Conservation (phyloP, 371 early-diverging fungal genomes). For the Parasitella parasitica region DNA sequence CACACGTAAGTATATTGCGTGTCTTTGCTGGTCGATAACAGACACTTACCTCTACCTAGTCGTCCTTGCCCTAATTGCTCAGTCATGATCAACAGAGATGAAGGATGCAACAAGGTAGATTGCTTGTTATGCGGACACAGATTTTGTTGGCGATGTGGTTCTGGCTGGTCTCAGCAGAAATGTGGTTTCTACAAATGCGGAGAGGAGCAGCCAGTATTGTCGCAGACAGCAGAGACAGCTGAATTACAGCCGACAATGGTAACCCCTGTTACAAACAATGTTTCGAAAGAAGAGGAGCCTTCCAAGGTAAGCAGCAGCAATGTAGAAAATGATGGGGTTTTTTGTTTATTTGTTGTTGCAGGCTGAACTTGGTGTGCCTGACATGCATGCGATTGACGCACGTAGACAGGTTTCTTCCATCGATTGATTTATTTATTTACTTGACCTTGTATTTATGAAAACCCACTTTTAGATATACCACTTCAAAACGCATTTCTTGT, state of each 20-base stretch:
- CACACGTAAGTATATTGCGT: constrained; percentile 39
- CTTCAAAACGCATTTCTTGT: neutral
- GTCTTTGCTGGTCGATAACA: too few relatives aligned
- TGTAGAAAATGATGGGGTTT: too few relatives aligned
- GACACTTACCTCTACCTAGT: too few relatives aligned
- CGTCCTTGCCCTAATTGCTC: constrained; percentile 72
- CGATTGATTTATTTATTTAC: neutral
- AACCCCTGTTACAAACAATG: neutral
- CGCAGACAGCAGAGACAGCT: neutral
- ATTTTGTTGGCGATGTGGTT: constrained; percentile 69
- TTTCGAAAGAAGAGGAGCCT: neutral
- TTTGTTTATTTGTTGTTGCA: neutral
- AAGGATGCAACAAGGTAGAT: constrained; percentile 80
- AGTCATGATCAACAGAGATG: constrained; percentile 73
- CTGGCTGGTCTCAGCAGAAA: constrained; percentile 43
- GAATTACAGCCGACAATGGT: neutral
- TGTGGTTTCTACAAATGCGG: constrained; percentile 45
- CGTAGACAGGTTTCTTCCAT: constrained; percentile 10
- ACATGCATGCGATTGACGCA: constrained; percentile 39
- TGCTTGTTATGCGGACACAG: constrained; percentile 70
- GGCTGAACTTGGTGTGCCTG: constrained; percentile 47
- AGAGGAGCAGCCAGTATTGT: constrained; percentile 2
- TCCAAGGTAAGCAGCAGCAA: neutral
- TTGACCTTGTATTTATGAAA: neutral
- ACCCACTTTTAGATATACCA: neutral